Conservation (phyloP, 306 rosid genomes). For the Sicyos baderoa region DNA sequence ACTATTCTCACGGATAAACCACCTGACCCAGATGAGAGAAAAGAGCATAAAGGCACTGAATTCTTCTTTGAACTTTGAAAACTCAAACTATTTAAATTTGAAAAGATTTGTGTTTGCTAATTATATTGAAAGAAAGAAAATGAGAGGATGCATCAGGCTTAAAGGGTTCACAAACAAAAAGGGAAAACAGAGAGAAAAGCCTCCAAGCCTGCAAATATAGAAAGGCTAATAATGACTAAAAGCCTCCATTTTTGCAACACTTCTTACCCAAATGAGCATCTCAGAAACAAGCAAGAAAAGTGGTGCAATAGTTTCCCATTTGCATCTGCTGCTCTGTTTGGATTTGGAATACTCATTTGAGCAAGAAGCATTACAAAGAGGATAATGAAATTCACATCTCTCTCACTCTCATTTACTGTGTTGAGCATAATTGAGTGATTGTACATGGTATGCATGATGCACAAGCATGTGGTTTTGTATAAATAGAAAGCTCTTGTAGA, state of each 20-base stretch:
- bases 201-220: background rate
- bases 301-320: background rate
- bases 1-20: no score
- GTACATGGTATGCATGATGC: background rate
- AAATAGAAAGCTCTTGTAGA: background rate
- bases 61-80: no score
- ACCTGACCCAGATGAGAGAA: no score
- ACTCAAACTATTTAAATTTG: no score
- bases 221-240: background rate
- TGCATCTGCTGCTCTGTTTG: conserved; percentile 27
- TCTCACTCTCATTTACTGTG: conserved; percentile 1
- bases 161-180: no score
- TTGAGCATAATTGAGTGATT: no score
- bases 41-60: no score
- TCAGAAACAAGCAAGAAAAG: conserved; percentile 28
- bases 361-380: conserved; percentile 70
- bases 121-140: no score
- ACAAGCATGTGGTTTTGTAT: background rate
- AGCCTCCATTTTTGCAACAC: conserved; percentile 29
- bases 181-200: background rate
- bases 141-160: no score
- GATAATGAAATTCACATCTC: background rate
- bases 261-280: conserved; percentile 71
- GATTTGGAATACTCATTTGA: conserved; percentile 98
- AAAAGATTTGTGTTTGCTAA: no score